Evolutionary conservation across 306 rosid species (phyloP), one percentile per base, ranked within the genome.

Genomic region (Arachis hypogaea): DNA sequence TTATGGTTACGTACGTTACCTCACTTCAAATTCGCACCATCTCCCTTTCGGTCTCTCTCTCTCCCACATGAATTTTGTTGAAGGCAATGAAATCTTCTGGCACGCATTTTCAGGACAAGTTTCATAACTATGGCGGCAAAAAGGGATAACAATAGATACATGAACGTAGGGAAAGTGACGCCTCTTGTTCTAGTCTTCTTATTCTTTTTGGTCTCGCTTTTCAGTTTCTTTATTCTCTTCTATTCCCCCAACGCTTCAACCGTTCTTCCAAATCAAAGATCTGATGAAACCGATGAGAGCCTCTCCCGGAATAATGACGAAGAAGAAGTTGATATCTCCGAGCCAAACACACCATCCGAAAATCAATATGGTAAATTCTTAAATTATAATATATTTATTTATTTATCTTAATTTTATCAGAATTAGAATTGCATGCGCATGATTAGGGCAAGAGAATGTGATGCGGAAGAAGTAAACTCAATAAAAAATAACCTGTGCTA

Each of bases 171-270:
- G 28, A 84, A 58, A 46, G 42, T 77, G 2, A 57, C 72, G 0
- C 90, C 91, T 67, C 83, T 84, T 51, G 49, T 85, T 61, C 66
- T 92, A 28, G 36, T 80, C 7, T 73, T 80, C 68, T 38, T 93
- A 28, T 84, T 73, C 46, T 84, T 73, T 43, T 10, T 81, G 10
- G 84, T 81, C 77, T 71, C 84, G 59, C 7, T 89, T 80, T 82
- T 85, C 52, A 69, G 82, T 60, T 51, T 86, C 63, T 84, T 80
- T 83, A 47, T 86, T 28, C 64, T 87, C 66, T 62, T 87, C 66
- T 62, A 68, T 75, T 63, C 86, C 63, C 89, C 96, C 7, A 76
- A 76, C 81, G 77, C 88, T 71, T 68, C 81, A 16, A 10, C 54
- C 8, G 30, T 81, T 46, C 2, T 61, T 0, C 79, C 83, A 16